phyloP scores from a whole-genome alignment of 352 stramenopile species.

The Phytophthora ramorum region DNA sequence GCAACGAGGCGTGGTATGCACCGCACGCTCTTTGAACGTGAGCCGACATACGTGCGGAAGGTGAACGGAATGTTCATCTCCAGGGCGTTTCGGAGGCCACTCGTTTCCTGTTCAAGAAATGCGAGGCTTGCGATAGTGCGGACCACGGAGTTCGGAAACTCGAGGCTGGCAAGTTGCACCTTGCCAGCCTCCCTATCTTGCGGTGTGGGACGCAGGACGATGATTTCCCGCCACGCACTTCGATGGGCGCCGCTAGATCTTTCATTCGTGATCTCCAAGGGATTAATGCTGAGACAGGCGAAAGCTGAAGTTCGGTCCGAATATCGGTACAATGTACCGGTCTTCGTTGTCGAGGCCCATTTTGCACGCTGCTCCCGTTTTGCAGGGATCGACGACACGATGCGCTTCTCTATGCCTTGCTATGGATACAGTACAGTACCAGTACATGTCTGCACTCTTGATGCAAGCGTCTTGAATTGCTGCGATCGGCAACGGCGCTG shows the following conservation, averaged over 20 bases:
- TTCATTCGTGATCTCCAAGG: neutral
- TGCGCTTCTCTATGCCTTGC: neutral
- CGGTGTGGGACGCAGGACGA: conserved; percentile 2
- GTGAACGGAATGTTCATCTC: conserved; percentile 31
- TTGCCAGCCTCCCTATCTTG: conserved; percentile 4
- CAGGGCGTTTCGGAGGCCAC: conserved; percentile 12
- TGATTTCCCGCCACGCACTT: conserved; percentile 15
- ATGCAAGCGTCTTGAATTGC: neutral
- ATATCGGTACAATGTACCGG: conserved; percentile 13
- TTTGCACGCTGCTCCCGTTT: neutral
- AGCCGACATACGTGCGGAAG: conserved; percentile 31
- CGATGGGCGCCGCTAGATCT: too few species aligned
- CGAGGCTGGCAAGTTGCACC: neutral
- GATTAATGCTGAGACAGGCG: conserved; percentile 24
- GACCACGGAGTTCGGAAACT: neutral
- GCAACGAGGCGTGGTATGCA: conserved; percentile 14
- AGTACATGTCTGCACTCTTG: too few species aligned
- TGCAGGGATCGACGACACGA: neutral
- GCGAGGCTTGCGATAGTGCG: conserved; percentile 20
- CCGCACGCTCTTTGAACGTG: conserved; percentile 34
- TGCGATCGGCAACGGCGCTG: conserved; percentile 1
- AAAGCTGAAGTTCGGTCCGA: conserved; percentile 1
- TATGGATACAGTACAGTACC: neutral
- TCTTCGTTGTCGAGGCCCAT: neutral
- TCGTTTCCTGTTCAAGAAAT: conserved; percentile 27